phyloP scores from a whole-genome alignment of 441 rosid genomes.

The Metrosideros polymorpha region DNA sequence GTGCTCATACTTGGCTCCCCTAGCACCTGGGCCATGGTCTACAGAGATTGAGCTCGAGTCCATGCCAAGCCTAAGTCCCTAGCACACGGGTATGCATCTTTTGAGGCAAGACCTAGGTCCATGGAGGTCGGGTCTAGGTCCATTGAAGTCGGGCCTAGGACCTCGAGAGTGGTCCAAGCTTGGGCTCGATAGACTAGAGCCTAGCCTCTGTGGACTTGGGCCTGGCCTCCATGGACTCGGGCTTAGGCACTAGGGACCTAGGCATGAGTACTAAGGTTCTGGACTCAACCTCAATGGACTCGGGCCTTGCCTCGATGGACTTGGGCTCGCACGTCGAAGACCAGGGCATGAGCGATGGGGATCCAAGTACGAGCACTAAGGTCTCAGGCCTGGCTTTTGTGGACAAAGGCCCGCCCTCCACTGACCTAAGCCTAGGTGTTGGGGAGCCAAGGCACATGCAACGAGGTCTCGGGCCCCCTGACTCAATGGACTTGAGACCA shows the following conservation, averaged over 20 bases:
- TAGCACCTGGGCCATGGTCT: too few species aligned
- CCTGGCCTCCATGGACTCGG: not conserved
- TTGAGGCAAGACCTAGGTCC: not conserved
- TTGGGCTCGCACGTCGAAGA: fast-evolving
- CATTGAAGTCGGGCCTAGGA: not conserved
- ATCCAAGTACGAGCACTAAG: fast-evolving
- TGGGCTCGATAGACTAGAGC: not conserved
- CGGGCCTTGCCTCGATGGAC: not conserved
- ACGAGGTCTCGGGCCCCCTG: fast-evolving
- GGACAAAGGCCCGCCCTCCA: fast-evolving
- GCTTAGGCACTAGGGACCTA: not conserved
- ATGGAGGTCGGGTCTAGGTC: fast-evolving
- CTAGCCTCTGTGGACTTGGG: not conserved
- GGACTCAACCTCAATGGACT: fast-evolving
- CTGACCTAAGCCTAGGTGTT: fast-evolving
- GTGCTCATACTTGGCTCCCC: too few species aligned
- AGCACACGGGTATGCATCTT: too few species aligned
- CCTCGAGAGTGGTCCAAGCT: not conserved
- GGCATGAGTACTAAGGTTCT: not conserved
- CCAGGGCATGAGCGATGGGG: fast-evolving
- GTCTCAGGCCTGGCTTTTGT: too few species aligned
- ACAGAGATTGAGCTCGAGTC: too few species aligned
- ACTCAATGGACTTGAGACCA: too few species aligned
- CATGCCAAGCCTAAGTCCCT: too few species aligned
- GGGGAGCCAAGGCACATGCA: not conserved